Conservation (phyloP, 306 rosid species). For the Sophora flavescens region DNA sequence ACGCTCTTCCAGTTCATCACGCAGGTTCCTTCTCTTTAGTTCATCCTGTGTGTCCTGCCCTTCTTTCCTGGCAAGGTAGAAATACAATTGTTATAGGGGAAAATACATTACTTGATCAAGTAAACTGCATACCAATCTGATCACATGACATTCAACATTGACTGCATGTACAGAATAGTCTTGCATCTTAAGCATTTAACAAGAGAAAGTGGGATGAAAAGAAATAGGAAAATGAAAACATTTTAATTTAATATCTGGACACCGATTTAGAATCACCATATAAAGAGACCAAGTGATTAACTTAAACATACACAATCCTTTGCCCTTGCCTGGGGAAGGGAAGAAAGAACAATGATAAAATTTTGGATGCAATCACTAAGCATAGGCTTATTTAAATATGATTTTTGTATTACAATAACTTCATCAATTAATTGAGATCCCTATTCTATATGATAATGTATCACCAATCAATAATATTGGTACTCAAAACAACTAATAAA, state of each 20-base stretch:
- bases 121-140: not conserved
- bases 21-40: conserved; percentile 83
- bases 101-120: not conserved
- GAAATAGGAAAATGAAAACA: not conserved
- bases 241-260: not conserved
- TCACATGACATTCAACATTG: not conserved
- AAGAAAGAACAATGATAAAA: not conserved
- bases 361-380: conserved; percentile 2
- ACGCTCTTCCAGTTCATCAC: conserved; percentile 89
- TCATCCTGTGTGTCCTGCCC: conserved; percentile 95
- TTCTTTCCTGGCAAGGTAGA: conserved; percentile 65
- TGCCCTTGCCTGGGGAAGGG: not conserved
- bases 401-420: conserved; percentile 4
- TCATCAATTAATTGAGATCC: not conserved
- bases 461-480: conserved; percentile 17
- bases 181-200: not conserved
- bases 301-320: not conserved
- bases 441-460: not conserved
- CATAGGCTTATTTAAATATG: not conserved
- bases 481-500: not conserved
- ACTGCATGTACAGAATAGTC: not conserved
- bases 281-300: not conserved
- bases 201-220: not conserved
- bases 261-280: not conserved
- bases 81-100: conserved; percentile 4